A percentile compares a stretch with the other conserved stretches of the same genome.
Evolutionary conservation across 495 filamentous ascomycete genomes (phyloP).

Genomic region (Usnea hakonensis): DNA sequence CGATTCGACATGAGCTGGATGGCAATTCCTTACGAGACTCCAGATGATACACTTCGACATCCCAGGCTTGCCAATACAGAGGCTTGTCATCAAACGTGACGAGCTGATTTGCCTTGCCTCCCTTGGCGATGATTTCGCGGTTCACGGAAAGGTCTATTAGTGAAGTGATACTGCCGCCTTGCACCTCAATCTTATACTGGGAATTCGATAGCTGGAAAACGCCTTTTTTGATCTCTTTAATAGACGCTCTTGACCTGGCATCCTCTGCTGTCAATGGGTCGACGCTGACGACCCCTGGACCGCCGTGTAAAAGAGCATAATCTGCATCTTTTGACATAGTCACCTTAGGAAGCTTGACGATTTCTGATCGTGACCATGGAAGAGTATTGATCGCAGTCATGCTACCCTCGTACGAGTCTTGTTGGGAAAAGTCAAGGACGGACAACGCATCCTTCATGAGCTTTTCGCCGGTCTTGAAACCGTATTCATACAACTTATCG

Average conservation of each 20-base stretch:
- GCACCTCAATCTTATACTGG: constrained; percentile 61
- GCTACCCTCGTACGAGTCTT: constrained; percentile 24
- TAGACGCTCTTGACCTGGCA: constrained; percentile 44
- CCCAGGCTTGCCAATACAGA: constrained; percentile 98
- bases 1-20: constrained; percentile 55
- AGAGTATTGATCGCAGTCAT: constrained; percentile 65
- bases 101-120: constrained; percentile 77
- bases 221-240: constrained; percentile 57
- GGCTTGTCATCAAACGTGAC: constrained; percentile 98
- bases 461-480: constrained; percentile 69
- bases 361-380: constrained; percentile 69
- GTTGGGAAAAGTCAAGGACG: constrained; percentile 51
- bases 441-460: constrained; percentile 61
- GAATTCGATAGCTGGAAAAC: constrained; percentile 72
- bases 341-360: constrained; percentile 51
- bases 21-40: constrained; percentile 72
- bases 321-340: constrained; percentile 28
- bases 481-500: constrained; percentile 70
- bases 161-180: constrained; percentile 71
- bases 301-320: constrained; percentile 42
- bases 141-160: constrained; percentile 61
- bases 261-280: constrained; percentile 37
- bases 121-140: constrained; percentile 72
- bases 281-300: constrained; percentile 42
- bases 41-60: constrained; percentile 93